Evolutionary conservation across 2,329 filamentous ascomycete genomes (phyloP), one percentile per base, ranked within the genome.

Genomic region (Cordyceps javanica): DNA sequence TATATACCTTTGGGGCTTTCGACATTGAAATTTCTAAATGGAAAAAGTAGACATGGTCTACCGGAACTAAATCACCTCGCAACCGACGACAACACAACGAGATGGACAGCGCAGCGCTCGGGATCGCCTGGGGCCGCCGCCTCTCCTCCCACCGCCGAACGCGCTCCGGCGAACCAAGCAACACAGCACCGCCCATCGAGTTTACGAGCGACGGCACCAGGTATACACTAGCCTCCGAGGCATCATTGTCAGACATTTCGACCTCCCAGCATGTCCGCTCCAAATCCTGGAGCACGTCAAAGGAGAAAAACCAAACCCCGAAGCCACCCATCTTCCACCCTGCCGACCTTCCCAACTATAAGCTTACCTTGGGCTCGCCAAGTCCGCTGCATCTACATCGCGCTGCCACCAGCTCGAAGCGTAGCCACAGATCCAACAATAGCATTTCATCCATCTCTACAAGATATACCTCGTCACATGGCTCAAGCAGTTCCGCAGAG

Each of bases 91-190:
- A 1, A 46, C 10, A 55, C 16, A 9, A 42, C 36, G 13, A 26
- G 41, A 57, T 57, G 55, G 55, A 57, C 30, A 41, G 4, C 36
- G 36, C 54, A 13, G 23, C 46, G 10, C 41, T 58, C 26, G 41
- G 50, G 3, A 10, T 54, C 16, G 34, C 57, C 44, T 58, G 57
- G 57, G 57, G 50, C 25, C 57, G 57, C 42, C 21, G 50, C 25
- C 57, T 49, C 42, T 16, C 54, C 26, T 48, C 57, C 19, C 57
- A 58, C 16, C 49, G 50, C 14, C 49, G 57, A 7, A 36, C 50
- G 14, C 57, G 57, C 25, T 58, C 57, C 14, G 44, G 50, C 13
- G 50, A 49, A 13, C 14, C 50, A 13, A 28, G 21, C 42, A 49
- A 14, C 49, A 41, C 34, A 2, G 11, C 38, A 3, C 21, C 45